A percentile compares a stretch with the other conserved stretches of the same genome.
These are phyloP conservation scores for Trichoderma atroviride DNA, from an alignment of 2,329 filamentous ascomycete genomes.

Conservation along the genomic window DNA sequence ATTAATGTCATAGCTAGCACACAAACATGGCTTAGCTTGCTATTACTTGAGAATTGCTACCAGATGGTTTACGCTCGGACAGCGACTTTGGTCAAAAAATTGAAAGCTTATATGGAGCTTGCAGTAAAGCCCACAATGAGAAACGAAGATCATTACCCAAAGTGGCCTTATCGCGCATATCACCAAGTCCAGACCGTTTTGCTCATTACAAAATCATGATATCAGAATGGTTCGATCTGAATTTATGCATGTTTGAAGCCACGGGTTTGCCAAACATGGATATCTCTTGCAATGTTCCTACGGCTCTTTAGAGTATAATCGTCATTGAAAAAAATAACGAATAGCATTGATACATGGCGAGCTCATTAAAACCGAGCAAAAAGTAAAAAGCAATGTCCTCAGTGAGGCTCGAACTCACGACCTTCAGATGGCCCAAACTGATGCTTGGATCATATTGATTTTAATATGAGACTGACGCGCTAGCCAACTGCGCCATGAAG, in stretches of 20 bases:
- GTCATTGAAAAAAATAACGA: neutral
- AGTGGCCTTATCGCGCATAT: neutral
- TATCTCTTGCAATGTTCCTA: neutral
- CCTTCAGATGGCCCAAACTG: slow-evolving; percentile 44
- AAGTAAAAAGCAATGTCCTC: slow-evolving; percentile 41
- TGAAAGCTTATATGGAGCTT: slow-evolving; percentile 15
- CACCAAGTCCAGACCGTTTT: neutral
- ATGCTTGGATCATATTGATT: slow-evolving; percentile 34
- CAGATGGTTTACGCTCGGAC: neutral
- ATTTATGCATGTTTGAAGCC: neutral
- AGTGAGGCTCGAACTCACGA: slow-evolving; percentile 55
- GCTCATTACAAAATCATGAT: neutral
- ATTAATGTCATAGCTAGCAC: neutral
- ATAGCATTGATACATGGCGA: too few relatives aligned
- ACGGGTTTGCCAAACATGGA: neutral
- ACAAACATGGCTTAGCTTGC: neutral
- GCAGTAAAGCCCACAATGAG: slow-evolving; percentile 16
- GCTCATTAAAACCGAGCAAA: neutral
- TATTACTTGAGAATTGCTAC: neutral
- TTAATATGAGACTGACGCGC: slow-evolving; percentile 27
- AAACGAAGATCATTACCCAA: neutral
- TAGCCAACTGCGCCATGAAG: slow-evolving; percentile 27
- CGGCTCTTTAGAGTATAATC: neutral
- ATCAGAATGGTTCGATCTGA: neutral
- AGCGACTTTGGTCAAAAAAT: neutral